These are phyloP conservation scores for Symbiodinium pilosum DNA, from an alignment of 73 alveolate genomes.

Conservation along the genomic window DNA sequence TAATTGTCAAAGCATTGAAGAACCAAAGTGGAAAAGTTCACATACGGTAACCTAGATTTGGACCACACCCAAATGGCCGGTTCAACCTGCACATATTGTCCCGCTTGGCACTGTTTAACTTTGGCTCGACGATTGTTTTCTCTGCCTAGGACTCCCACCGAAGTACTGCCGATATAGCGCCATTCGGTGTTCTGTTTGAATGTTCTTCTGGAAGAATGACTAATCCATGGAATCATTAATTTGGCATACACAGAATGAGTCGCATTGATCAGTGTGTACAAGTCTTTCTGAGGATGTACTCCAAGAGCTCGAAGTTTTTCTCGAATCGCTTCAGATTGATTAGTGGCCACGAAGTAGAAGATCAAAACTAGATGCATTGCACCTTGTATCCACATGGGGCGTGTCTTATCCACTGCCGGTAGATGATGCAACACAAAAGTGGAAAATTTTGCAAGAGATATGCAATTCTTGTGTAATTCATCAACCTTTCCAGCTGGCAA, in stretches of 20 bases:
- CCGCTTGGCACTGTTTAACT: not conserved
- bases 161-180: not conserved
- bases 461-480: not conserved
- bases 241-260: too few relatives aligned
- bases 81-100: not conserved
- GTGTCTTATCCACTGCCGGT: not conserved
- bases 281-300: not conserved
- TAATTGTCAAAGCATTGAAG: not conserved
- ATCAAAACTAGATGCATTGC: not conserved
- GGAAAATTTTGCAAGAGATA: not conserved
- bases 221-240: too few relatives aligned
- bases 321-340: not conserved
- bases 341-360: not conserved
- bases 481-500: too few relatives aligned
- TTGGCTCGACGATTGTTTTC: not conserved
- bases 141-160: not conserved
- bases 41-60: too few relatives aligned
- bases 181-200: too few relatives aligned
- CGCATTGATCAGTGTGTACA: too few relatives aligned
- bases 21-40: not conserved
- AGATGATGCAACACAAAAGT: not conserved
- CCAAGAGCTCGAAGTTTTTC: not conserved
- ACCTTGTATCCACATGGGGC: not conserved
- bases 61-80: not conserved
- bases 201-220: too few relatives aligned